Conservation (phyloP, 208 protist genomes). For the Wallacemonas sp. region DNA sequence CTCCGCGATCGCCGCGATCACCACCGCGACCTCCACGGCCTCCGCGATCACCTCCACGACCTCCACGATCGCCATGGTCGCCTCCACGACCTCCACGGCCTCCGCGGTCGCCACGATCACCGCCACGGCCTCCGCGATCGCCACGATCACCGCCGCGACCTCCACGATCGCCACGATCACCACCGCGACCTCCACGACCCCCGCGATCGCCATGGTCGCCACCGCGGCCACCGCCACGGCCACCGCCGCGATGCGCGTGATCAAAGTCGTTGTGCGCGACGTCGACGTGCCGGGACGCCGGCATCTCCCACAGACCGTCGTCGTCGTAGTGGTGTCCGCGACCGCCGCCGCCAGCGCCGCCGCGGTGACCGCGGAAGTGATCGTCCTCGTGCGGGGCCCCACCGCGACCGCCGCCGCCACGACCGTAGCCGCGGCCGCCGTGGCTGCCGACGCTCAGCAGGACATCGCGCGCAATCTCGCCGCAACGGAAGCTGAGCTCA, state of each 20-base stretch:
- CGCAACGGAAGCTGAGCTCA: conserved; percentile 30
- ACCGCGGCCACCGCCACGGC: conserved; percentile 7
- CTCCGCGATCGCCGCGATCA: not conserved
- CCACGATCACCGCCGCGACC: not conserved
- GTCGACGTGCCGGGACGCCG: not conserved
- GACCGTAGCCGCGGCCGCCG: conserved; percentile 8
- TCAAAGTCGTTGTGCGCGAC: not conserved
- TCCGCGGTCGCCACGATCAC: conserved; percentile 4
- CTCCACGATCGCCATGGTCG: not conserved
- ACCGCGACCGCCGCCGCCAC: no score
- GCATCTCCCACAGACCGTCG: conserved; percentile 21
- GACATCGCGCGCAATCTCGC: conserved; percentile 25
- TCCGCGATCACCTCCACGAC: conserved; percentile 14
- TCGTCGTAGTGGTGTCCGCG: conserved; percentile 14
- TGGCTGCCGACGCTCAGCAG: conserved; percentile 19
- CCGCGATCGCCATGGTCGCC: conserved; percentile 6
- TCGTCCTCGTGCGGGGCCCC: not conserved
- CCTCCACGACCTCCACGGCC: not conserved
- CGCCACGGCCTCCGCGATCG: conserved; percentile 1
- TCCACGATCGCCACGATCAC: conserved; percentile 11
- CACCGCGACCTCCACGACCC: conserved; percentile 8
- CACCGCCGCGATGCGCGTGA: conserved; percentile 5
- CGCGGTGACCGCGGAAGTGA: conserved; percentile 19
- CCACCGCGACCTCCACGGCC: conserved; percentile 6
- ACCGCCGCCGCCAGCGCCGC: conserved; percentile 20